Base-by-base conservation (phyloP, 2,329 filamentous ascomycete genomes). In the Fusarium xylarioides region DNA sequence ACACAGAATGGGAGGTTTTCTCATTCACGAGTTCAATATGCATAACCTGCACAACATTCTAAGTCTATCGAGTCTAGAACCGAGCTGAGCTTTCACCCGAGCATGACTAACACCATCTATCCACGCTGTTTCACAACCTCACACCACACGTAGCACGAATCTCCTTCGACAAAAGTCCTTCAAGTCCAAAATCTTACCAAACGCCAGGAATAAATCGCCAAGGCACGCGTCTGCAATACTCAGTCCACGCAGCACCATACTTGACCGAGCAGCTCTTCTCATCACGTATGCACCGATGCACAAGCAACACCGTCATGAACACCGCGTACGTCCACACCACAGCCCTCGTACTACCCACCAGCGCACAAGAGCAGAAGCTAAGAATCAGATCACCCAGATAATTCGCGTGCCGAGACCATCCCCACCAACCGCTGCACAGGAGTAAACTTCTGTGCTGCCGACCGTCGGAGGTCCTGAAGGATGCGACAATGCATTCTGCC, bases 261-360 rank as follows among this genome's bases (percentile, higher is more conserved):
- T 87, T 87, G 26, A 76, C 79, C 5, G 76, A 79, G 44, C 84
- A 86, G 14, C 85, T 78, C 57, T 81, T 80, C 74, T 87, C 85
- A 54, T 86, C 85, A 15, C 85, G 79, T 38, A 81, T 79, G 50
- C 84, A 85, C 11, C 85, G 80, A 74, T 87, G 84, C 10, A 86
- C 74, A 8, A 86, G 78, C 15, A 87, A 66, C 6, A 80, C 63
- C 0, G 81, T 81, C 83, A 86, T 85, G 72, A 82, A 86, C 2
- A 85, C 79, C 1, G 82, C 81, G 65, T 86, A 87, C 2, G 78
- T 80, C 83, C 84, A 87, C 0, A 84, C 83, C 7, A 86, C 69
- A 5, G 83, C 64, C 44, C 80, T 79, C 1, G 74, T 74, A 11
- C 79, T 76, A 7, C 84, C 84, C 38, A 80, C 83, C 46, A 82